Percentiles rank a stretch among this genome's conserved stretches.
These are phyloP conservation scores for Botrytis deweyae DNA, from an alignment of 2,329 filamentous ascomycete genomes.

Conservation along the genomic window DNA sequence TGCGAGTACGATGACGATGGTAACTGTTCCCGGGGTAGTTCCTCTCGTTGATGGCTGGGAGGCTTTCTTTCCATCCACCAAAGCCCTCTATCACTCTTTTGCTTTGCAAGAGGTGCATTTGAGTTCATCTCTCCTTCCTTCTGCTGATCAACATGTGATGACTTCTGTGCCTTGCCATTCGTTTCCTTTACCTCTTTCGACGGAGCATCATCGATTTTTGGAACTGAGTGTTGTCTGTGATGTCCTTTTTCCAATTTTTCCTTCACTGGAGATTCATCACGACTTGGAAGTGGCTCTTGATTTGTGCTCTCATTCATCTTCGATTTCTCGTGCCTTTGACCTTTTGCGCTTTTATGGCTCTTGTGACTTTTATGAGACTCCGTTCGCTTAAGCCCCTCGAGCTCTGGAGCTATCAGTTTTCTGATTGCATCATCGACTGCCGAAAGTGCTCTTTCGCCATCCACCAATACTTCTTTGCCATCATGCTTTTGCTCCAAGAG, in stretches of 20 bases:
- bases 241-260: slow-evolving; percentile 8
- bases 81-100: slow-evolving; percentile 20
- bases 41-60: slow-evolving; percentile 8
- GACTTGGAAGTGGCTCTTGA: slow-evolving; percentile 5
- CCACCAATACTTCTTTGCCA: slow-evolving; percentile 6
- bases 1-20: slow-evolving; percentile 7
- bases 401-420: slow-evolving; percentile 15
- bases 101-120: neutral
- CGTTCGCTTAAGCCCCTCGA: slow-evolving; percentile 13
- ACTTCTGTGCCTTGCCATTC: neutral
- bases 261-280: slow-evolving; percentile 12
- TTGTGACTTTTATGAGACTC: slow-evolving; percentile 19
- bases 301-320: slow-evolving; percentile 13
- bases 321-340: neutral
- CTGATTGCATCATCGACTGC: slow-evolving; percentile 20
- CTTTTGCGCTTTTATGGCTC: slow-evolving; percentile 2
- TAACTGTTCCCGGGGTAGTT: slow-evolving; percentile 1
- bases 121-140: neutral
- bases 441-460: slow-evolving; percentile 12
- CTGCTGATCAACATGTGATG: neutral
- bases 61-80: slow-evolving; percentile 21
- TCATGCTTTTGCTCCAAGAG: neutral
- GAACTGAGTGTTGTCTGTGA: slow-evolving; percentile 3
- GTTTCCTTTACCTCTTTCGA: neutral
- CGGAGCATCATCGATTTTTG: neutral